phyloP scores from a whole-genome alignment of 2,329 filamentous ascomycete species.

The Diaporthe velutina region DNA sequence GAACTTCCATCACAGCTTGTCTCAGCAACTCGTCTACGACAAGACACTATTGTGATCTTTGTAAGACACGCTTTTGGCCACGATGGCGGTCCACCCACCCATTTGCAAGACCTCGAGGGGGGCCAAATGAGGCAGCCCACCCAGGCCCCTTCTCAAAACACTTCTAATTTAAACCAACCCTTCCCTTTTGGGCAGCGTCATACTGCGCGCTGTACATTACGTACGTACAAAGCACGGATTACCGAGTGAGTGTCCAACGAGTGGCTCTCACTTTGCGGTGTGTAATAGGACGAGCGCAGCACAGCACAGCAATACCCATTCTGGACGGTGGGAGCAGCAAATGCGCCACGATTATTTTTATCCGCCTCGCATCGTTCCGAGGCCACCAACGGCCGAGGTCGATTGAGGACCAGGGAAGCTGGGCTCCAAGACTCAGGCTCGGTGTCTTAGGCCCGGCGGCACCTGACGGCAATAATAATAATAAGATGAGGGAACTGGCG shows the following conservation, averaged over 20 bases:
- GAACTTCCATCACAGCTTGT: not conserved
- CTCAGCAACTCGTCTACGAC: not conserved
- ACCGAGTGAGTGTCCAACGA: not conserved
- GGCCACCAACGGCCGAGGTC: slow-evolving; percentile 17
- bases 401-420: not conserved
- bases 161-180: slow-evolving; percentile 22
- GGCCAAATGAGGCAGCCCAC: slow-evolving; percentile 31
- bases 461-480: not conserved
- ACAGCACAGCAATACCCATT: not conserved
- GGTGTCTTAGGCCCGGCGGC: not conserved
- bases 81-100: not conserved
- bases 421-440: not conserved
- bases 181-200: slow-evolving; percentile 11
- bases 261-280: slow-evolving; percentile 20
- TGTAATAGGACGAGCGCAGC: not conserved
- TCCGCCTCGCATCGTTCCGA: slow-evolving; percentile 21
- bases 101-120: not conserved
- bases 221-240: not conserved
- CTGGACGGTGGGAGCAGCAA: not conserved
- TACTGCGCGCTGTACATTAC: not conserved
- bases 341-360: slow-evolving; percentile 29
- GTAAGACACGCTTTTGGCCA: not conserved
- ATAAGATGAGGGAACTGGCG: slow-evolving; percentile 17
- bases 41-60: not conserved
- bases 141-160: slow-evolving; percentile 2